Evolutionary conservation across 192 early-diverging fungal species (phyloP).

Genomic region (Phlyctochytrium arcticum): DNA sequence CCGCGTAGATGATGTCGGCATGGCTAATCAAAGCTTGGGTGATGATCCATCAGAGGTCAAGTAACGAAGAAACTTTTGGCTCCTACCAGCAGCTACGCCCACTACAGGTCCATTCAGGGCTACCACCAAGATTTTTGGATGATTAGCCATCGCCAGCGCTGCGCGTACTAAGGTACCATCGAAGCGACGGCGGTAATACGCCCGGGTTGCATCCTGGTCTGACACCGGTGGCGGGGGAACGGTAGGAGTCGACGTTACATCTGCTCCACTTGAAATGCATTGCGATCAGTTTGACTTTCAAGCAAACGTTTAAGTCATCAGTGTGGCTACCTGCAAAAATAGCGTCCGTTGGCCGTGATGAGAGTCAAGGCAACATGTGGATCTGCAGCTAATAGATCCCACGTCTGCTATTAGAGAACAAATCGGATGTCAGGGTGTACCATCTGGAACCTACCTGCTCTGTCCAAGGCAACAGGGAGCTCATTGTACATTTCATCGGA

Average conservation of each 20-base stretch:
- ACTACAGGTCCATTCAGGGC: slow-evolving; percentile 31
- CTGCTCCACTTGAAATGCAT: slow-evolving; percentile 8
- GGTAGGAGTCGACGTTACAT: slow-evolving; percentile 9
- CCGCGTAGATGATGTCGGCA: slow-evolving; percentile 29
- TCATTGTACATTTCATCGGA: slow-evolving; percentile 1
- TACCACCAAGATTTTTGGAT: slow-evolving; percentile 27
- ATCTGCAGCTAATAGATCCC: background rate
- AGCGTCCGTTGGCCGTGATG: slow-evolving; percentile 16
- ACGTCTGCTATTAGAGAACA: background rate
- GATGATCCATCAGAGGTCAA: background rate
- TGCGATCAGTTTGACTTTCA: background rate
- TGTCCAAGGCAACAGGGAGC: slow-evolving; percentile 11
- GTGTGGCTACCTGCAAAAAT: slow-evolving; percentile 17
- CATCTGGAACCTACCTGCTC: background rate
- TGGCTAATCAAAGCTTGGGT: slow-evolving; percentile 21
- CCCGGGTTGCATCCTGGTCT: slow-evolving; percentile 8
- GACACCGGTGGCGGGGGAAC: background rate
- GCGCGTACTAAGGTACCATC: slow-evolving; percentile 7
- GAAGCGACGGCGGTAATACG: slow-evolving; percentile 13
- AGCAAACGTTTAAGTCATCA: background rate
- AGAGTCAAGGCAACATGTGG: slow-evolving; percentile 1
- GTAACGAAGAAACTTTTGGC: background rate
- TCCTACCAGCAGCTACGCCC: slow-evolving; percentile 21
- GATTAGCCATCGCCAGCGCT: slow-evolving; percentile 1
- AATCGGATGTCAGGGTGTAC: background rate